Base-by-base conservation (phyloP, 805 yeast genomes). In the Diddensiella caesifluorescens region DNA sequence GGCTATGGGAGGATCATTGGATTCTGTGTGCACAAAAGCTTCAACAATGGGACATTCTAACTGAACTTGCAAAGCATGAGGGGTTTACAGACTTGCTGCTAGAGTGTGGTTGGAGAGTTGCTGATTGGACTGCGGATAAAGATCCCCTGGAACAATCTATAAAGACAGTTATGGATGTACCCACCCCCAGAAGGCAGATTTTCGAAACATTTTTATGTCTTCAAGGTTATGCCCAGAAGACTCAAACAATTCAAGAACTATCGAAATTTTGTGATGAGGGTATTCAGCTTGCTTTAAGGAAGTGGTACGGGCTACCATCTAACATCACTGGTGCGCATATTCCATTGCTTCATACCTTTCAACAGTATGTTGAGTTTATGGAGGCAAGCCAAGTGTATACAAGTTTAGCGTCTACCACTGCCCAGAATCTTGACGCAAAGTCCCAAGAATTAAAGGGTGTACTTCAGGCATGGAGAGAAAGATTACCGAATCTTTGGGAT, bases 71-170 rank as follows among this genome's bases (percentile, higher is more conserved):
- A 2, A 88, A 90, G 54, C 97, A 94, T 57, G 99, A 94, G 68
- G 97, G 97, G 0, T 94, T 90, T 59, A 88, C 97, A 0, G 98
- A 92, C 56, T 69, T 92, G 50, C 66, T 94, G 20, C 69, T 92
- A n/a, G 99, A 92, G 61, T 94, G 98, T 72, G 98, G 97, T 28
- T 92, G 99, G 99, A 74, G 99, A 56, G 95, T 92, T 29, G 97
- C 98, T 5, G 97, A 92, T 57, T 92, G 98, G 98, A 82, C 81
- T 46, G 80, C 94, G 5, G 98, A 94, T 56, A 75, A 89, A 49
- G 97, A 90, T 50, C 92, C 97, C 0, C 68, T 92, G 28, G 97
- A 89, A 57, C 95, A 86, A 56, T 83, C 95, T 1, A 95, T 92
- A 20, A 86, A 88, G 62, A 84, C 94, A 32, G 95, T 92, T 4